These are phyloP conservation scores for Neofusicoccum sp. DNA, from an alignment of 2,329 filamentous ascomycete species.

Conservation along the genomic window DNA sequence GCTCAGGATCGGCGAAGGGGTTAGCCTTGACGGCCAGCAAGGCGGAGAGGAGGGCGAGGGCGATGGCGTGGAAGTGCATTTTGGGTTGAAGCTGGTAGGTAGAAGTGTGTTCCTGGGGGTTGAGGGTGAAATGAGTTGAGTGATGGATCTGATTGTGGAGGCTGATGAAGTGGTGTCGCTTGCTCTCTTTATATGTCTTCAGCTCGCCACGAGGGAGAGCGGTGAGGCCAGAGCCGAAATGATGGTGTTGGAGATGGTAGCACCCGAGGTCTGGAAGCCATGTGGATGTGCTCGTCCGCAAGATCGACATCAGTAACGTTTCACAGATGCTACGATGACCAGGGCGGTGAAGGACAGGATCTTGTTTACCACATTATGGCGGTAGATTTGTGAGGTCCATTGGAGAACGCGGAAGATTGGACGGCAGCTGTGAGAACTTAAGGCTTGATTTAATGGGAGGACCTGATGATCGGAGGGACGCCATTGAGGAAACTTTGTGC, in stretches of 20 bases:
- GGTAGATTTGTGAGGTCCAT: not conserved
- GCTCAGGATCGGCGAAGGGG: not conserved
- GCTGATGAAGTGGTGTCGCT: too few species aligned
- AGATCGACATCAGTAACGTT: not conserved
- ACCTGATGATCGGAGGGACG: not conserved
- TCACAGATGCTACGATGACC: not conserved
- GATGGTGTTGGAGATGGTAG: not conserved
- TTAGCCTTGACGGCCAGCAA: not conserved
- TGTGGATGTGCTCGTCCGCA: not conserved
- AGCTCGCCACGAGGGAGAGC: not conserved
- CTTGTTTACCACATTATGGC: not conserved
- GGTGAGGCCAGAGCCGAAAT: not conserved
- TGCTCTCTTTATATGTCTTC: not conserved
- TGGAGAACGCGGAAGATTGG: not conserved
- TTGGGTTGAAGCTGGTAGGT: not conserved
- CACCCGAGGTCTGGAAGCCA: not conserved
- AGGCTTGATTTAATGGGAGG: too few species aligned
- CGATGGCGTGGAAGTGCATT: not conserved
- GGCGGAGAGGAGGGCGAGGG: not conserved
- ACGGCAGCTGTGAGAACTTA: not conserved
- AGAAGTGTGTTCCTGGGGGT: not conserved
- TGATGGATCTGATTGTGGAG: not conserved
- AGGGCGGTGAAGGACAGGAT: not conserved
- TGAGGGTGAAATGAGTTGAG: not conserved
- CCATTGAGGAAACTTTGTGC: too few species aligned